These are phyloP conservation scores for Zygnema circumcarinatum DNA, from an alignment of 139 green algal species.

Conservation along the genomic window DNA sequence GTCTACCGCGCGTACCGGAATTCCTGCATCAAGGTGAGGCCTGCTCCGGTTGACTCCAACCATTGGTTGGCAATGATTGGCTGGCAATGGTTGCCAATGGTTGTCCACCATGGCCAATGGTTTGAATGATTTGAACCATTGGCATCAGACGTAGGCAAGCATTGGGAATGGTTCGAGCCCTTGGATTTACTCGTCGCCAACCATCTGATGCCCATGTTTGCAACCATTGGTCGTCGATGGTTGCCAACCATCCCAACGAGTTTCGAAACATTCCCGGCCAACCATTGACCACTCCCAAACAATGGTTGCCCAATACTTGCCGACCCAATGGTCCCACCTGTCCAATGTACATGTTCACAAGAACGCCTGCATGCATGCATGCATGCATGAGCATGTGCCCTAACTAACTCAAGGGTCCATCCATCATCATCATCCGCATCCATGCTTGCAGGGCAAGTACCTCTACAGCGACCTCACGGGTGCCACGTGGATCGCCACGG, in stretches of 20 bases:
- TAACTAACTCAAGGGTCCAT: too few species aligned
- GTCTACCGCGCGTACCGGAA: conserved; percentile 29
- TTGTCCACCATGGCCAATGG: not conserved
- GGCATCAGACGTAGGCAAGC: not conserved
- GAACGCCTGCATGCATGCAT: not conserved
- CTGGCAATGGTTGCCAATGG: too few species aligned
- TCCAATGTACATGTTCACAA: too few species aligned
- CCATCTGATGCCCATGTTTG: not conserved
- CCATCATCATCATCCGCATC: too few species aligned
- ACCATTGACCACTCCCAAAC: too few species aligned
- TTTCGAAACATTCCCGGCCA: too few species aligned
- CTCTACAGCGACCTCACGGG: conserved; percentile 26
- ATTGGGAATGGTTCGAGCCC: not conserved
- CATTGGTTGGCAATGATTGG: too few species aligned
- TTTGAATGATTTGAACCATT: conserved; percentile 1
- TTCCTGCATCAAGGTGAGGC: conserved; percentile 8
- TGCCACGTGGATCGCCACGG: conserved; percentile 20
- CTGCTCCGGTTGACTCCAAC: too few species aligned
- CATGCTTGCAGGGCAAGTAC: conserved; percentile 47
- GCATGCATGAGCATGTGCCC: not conserved
- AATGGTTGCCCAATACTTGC: too few species aligned
- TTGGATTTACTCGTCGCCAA: not conserved
- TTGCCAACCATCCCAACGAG: not conserved
- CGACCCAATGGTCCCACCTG: too few species aligned
- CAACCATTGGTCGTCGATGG: not conserved